Evolutionary conservation across 306 rosid species (phyloP).

Genomic region (Amphicarpaea edgeworthii): DNA sequence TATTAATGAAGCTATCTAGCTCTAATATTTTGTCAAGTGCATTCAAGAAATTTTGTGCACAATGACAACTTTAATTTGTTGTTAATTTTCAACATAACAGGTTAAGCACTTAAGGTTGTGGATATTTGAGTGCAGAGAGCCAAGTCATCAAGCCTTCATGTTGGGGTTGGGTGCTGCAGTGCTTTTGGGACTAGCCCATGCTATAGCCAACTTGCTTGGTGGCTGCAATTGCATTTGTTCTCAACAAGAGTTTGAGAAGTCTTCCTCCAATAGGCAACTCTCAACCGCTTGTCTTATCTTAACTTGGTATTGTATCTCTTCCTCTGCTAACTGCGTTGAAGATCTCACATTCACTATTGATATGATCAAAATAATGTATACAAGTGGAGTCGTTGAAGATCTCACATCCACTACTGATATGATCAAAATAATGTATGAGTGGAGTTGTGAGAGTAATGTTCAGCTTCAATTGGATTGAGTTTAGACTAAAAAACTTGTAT

Average conservation of each 20-base stretch:
- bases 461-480: neutral
- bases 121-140: conserved; percentile 95
- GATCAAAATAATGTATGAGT: neutral
- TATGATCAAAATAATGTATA: neutral
- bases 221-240: conserved; percentile 91
- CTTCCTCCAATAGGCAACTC: conserved; percentile 73
- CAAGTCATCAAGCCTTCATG: conserved; percentile 85
- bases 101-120: conserved; percentile 83
- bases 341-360: neutral
- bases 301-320: conserved; percentile 65
- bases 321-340: neutral
- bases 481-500: neutral
- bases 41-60: neutral
- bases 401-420: neutral
- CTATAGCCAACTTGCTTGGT: conserved; percentile 76
- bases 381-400: neutral
- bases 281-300: conserved; percentile 77
- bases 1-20: neutral
- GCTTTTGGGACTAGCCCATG: conserved; percentile 74
- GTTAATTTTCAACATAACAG: conserved; percentile 55
- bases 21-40: conserved; percentile 4
- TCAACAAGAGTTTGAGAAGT: conserved; percentile 79
- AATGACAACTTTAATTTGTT: neutral
- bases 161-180: conserved; percentile 79
- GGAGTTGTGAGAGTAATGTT: neutral